Evolutionary conservation across 106 monocot genomes (phyloP).

Genomic region (Vanilla planifolia): DNA sequence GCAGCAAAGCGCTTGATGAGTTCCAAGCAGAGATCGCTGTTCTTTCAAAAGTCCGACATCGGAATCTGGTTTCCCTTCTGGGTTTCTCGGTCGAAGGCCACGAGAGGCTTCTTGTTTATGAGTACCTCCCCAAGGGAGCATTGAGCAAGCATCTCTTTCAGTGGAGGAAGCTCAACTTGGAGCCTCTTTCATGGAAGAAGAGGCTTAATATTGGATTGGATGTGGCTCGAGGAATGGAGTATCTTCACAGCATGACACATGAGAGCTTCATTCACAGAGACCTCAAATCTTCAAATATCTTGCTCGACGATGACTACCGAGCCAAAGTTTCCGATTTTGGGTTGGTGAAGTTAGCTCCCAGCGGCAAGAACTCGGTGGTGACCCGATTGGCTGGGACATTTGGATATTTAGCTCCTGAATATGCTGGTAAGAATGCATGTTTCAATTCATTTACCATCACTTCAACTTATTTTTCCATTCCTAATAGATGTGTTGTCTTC

Average conservation of each 20-base stretch:
- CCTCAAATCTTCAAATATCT: slow-evolving; percentile 58
- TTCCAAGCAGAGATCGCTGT: slow-evolving; percentile 54
- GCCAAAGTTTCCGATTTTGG: slow-evolving; percentile 66
- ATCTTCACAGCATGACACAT: slow-evolving; percentile 52
- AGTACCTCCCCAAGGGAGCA: slow-evolving; percentile 53
- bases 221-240: slow-evolving; percentile 53
- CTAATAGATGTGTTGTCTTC: neutral
- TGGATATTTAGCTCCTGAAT: slow-evolving; percentile 64
- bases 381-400: slow-evolving; percentile 62
- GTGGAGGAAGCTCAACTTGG: slow-evolving; percentile 29
- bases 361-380: slow-evolving; percentile 40
- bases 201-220: slow-evolving; percentile 49
- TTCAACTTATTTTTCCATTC: neutral
- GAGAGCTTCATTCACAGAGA: slow-evolving; percentile 60
- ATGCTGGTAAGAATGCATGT: slow-evolving; percentile 31
- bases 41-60: slow-evolving; percentile 51
- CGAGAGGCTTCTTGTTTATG: slow-evolving; percentile 54
- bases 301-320: slow-evolving; percentile 45
- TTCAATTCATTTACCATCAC: neutral
- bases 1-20: slow-evolving; percentile 36
- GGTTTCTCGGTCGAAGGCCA: slow-evolving; percentile 41
- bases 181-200: slow-evolving; percentile 57
- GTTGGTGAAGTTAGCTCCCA: slow-evolving; percentile 49
- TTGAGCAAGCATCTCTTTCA: slow-evolving; percentile 59
- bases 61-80: slow-evolving; percentile 41